Base-by-base conservation (phyloP, 1,284 basidiomycete genomes). In the Marasmius fiardii region DNA sequence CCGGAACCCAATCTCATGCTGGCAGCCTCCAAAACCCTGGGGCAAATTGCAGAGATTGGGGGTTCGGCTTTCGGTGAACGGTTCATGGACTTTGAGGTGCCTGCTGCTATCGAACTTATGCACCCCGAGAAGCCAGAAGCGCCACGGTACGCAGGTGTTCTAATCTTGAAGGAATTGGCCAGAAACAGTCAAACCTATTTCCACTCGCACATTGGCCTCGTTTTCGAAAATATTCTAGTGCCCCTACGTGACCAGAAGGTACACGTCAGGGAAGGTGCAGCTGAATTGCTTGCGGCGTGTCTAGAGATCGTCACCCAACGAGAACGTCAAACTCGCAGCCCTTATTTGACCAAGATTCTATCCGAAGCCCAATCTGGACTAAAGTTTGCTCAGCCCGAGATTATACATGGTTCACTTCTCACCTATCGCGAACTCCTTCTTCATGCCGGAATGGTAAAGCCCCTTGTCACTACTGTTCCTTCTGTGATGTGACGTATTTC, bases 381-480 rank as follows among this genome's bases (percentile, higher is more conserved):
- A 54, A 90, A 90, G 69, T 88, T 87, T 68, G 79, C 83, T 3
- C 85, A 88, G 66, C 82, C 90, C 34, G 96, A 92, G 73, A 82
- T 93, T 24, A 93, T 98, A 43, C 94, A 99, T 62, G 97, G 96
- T 1, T 95, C 93, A 18, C 69, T 99, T 35, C 78, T 99, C 53
- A 96, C 95, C 11, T 94, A 95, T 69, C 88, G 94, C 52, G 93
- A 97, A 67, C 79, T 99, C 33, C 74, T 99, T 12, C 80, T 96
- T 56, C 93, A 98, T 69, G 95, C 94, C 34, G 93, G 94, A 62
- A 93, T 95, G 81, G 94, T 95, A 60, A 60, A 74, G 66, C n/a
- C 21, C 18, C 41, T 55, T 41, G n/a, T 20, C 4, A 14, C 11
- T 41, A 24, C 31, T 53, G 12, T 28, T 0, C 28, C 56, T 41